Evolutionary conservation across 768 basidiomycete species (phyloP), one percentile per base, ranked within the genome.

Genomic region (Lentinula sp.): DNA sequence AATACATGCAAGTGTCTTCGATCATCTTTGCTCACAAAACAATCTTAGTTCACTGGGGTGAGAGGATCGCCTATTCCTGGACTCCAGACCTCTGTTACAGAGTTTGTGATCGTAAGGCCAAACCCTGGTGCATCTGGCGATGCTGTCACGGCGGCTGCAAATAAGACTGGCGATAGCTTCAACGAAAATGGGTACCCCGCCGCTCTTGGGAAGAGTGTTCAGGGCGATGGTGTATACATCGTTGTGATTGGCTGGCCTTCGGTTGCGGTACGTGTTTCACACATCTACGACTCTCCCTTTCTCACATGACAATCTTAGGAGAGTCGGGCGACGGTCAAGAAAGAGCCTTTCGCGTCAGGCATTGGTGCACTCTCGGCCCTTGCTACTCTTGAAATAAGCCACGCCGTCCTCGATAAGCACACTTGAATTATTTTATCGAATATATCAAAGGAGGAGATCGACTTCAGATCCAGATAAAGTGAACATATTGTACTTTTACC

Each of bases 191-290:
- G 48, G 4, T 33, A 50, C 20, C 57, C 57, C 8, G 57, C 33
- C 7, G 48, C 48, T n/a, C 32, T 46, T 9, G 57, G 48, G 15
- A 23, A 58, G 45, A 58, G 57, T 20, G 36, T 48, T 1, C 35
- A 49, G 16, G 45, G 48, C 10, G 45, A 46, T 36, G 57, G 57
- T 13, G 48, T 58, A 5, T 58, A 48, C 28, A 6, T 58, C 7
- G 33, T 58, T 33, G 43, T 58, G 18, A 28, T 58, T 35, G 57
- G 57, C 4, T 58, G 57, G 57, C 45, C 43, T 35, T 58, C 57
- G 7, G 37, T 46, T 12, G 28, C 57, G 43, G 57, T 58, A 50
- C 33, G 57, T 58, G 18, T 57, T 23, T 0, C 42, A 43, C 6
- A 6, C 13, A 15, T 16, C 10, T 43, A 16, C 6, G 15, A 43